phyloP scores from a whole-genome alignment of 2,329 filamentous ascomycete genomes.

The Clarireedia hainanense region DNA sequence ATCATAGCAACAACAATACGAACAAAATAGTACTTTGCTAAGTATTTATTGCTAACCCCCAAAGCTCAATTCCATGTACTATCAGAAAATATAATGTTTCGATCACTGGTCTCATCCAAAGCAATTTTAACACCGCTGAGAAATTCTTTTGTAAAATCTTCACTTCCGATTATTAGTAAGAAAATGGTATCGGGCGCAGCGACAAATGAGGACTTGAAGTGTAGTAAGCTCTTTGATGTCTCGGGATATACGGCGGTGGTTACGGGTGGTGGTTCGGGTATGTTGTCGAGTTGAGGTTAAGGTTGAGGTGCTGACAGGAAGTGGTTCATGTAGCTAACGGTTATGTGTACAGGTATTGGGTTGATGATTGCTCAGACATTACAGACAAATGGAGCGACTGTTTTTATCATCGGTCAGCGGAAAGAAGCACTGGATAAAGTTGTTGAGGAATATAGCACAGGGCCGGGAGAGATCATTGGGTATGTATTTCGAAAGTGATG shows the following conservation, averaged over 20 bases:
- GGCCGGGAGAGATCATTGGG: slow-evolving; percentile 29
- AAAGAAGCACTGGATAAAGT: slow-evolving; percentile 23
- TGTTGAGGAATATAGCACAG: slow-evolving; percentile 43
- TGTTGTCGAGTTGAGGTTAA: background rate
- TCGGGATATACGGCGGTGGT: slow-evolving; percentile 15
- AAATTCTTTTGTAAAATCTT: slow-evolving; percentile 7
- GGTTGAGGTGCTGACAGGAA: background rate
- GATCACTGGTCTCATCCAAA: background rate
- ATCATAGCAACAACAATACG: no score
- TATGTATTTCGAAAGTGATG: slow-evolving; percentile 16
- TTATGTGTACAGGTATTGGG: slow-evolving; percentile 18
- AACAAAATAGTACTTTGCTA: no score
- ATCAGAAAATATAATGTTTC: background rate
- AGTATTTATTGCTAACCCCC: no score
- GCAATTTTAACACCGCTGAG: background rate
- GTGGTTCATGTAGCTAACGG: background rate
- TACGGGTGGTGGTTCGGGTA: slow-evolving; percentile 14
- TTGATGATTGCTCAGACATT: slow-evolving; percentile 26
- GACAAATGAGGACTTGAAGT: slow-evolving; percentile 14
- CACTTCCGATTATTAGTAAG: slow-evolving; percentile 1
- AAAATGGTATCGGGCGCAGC: slow-evolving; percentile 14
- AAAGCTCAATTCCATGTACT: no score
- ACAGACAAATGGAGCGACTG: slow-evolving; percentile 24
- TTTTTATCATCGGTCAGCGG: slow-evolving; percentile 24
- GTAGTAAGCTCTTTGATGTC: slow-evolving; percentile 21